Conservation (phyloP, 179 eudicot species). For the Pouteria campechiana region DNA sequence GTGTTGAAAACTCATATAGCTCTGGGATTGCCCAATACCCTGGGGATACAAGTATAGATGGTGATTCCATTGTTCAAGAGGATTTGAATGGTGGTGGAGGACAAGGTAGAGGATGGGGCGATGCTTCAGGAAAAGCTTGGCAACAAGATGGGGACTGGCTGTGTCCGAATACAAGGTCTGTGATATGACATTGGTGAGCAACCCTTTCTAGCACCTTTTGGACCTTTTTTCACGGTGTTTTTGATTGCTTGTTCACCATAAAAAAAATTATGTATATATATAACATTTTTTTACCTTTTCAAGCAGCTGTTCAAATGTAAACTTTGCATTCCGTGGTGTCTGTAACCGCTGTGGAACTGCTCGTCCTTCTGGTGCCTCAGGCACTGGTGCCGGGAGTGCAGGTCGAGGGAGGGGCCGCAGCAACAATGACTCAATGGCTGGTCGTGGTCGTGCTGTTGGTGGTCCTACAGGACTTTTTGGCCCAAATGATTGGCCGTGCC, state of each 20-base stretch:
- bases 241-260: not conserved
- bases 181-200: slow-evolving; percentile 96
- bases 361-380: slow-evolving; percentile 77
- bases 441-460: slow-evolving; percentile 39
- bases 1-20: slow-evolving; percentile 16
- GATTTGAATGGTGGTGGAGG: slow-evolving; percentile 48
- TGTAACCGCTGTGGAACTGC: slow-evolving; percentile 99
- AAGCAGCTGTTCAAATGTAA: slow-evolving; percentile 86
- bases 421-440: slow-evolving; percentile 46
- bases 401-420: slow-evolving; percentile 97
- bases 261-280: not conserved
- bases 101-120: slow-evolving; percentile 76
- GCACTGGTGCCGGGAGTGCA: slow-evolving; percentile 58
- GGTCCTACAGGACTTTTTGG: slow-evolving; percentile 88
- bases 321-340: slow-evolving; percentile 95
- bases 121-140: slow-evolving; percentile 79
- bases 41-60: slow-evolving; percentile 27
- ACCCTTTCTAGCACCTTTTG: slow-evolving; percentile 55
- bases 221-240: not conserved
- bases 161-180: slow-evolving; percentile 99
- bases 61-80: slow-evolving; percentile 25
- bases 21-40: slow-evolving; percentile 11
- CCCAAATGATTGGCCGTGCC: slow-evolving; percentile 98
- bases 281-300: slow-evolving; percentile 16
- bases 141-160: slow-evolving; percentile 97